Base-by-base conservation (phyloP, 2,329 filamentous ascomycete species). In the Lojkania enalia region DNA sequence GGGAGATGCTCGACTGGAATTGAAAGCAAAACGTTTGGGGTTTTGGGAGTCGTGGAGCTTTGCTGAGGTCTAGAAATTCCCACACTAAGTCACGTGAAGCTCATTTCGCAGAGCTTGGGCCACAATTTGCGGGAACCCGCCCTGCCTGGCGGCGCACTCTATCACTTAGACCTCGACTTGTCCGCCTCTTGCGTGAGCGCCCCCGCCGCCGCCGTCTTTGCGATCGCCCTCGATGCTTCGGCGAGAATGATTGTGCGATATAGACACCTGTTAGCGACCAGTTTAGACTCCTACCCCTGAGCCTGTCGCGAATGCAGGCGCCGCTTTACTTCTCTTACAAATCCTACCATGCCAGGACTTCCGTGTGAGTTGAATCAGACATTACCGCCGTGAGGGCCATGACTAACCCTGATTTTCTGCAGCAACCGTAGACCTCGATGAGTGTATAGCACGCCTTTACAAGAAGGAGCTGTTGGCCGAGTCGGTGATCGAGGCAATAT, bases 401-500 rank as follows among this genome's bases (percentile, higher is more conserved):
- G 23, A 32, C 62, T 67, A 48, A 66, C 49, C 16, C 6, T 13
- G 4, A 16, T 13, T 16, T 27, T n/a, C 32, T 33, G 38, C 63
- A 95, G 91, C 88, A 61, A 96, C 90, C 74, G 91, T 99, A 75
- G 92, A 99, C 73, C 84, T 99, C 64, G 94, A 99, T 77, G 90
- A 97, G 81, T 99, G 94, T 76, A 97, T 99, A 75, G 85, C 89
- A 69, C 87, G 92, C 58, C 83, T 99, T 42, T 97, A 97, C 76
- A 92, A 94, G 69, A 96, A 96, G 71, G 94, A 97, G 72, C 83
- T 99, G 48, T 83, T 99, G 47, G 91, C 94, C 63, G 94, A 99
- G 74, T 96, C 92, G 31, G 91, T 99, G 57, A 92, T 99, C 72
- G 94, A 99, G 76, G 94, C 94, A 64, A 92, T 99, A 83, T 99